A percentile compares a stretch with the other conserved stretches of the same genome.
phyloP scores from a whole-genome alignment of 1,284 basidiomycete species.

The Amylostereum chailletii region DNA sequence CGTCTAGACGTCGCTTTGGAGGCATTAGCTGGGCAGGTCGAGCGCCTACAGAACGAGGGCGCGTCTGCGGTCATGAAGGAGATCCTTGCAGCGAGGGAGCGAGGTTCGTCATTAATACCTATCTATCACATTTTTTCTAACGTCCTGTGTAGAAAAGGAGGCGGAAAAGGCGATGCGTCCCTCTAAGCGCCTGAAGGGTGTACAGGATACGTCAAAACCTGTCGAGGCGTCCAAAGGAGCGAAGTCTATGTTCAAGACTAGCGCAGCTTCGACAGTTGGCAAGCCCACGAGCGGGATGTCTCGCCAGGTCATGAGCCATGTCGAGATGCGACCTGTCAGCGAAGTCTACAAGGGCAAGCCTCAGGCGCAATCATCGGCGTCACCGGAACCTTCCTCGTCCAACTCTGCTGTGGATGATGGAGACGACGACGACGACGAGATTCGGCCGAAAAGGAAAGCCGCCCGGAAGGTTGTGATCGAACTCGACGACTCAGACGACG shows the following conservation, averaged over 20 bases:
- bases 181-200: conserved; percentile 64
- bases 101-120: conserved; percentile 31
- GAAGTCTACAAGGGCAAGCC: conserved; percentile 3
- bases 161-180: conserved; percentile 11
- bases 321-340: conserved; percentile 8
- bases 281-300: conserved; percentile 13
- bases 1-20: conserved; percentile 58
- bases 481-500: conserved; percentile 36
- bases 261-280: conserved; percentile 21
- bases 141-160: conserved; percentile 12
- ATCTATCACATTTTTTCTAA: not conserved
- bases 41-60: conserved; percentile 56
- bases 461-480: conserved; percentile 32
- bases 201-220: conserved; percentile 27
- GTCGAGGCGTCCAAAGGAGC: no score
- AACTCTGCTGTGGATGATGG: conserved; percentile 2
- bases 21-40: conserved; percentile 57
- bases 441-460: conserved; percentile 18
- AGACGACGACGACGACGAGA: conserved; percentile 25
- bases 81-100: conserved; percentile 53
- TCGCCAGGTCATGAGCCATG: conserved; percentile 11
- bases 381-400: conserved; percentile 4
- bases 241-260: not conserved
- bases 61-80: conserved; percentile 48
- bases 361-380: not conserved